Evolutionary conservation across 225 moss, liverwort and hornwort genomes (phyloP), one percentile per base, ranked within the genome.

Genomic region (Polytrichum commune): DNA sequence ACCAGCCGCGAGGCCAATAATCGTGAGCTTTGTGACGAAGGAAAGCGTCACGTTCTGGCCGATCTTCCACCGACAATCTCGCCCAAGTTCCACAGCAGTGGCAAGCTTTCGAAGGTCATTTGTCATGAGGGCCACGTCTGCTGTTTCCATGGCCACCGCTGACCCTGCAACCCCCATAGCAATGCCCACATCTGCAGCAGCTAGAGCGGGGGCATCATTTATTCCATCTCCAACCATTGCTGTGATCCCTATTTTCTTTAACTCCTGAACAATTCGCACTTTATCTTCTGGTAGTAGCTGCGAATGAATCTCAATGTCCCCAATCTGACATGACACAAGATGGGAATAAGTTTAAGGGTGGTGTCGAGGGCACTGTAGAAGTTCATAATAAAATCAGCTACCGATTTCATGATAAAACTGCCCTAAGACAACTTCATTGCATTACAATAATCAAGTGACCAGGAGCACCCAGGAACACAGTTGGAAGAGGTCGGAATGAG

Each of bases 211-310:
- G 22, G 78, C 78, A 23, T 89, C 83, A 53, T 86, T 89, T 57
- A 89, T 85, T 16, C 85, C 85, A 69, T 89, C 88, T 28, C 83
- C 88, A 46, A 89, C 82, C 85, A 89, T 89, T 1, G 85, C 79
- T 13, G 67, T 86, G 29, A 82, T 83, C 13, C 88, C 81, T 9
- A 1, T 58, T 18, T 65, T 80, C 20, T 81, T 89, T 1, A 85
- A 66, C 53, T 86, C 78, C 62, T 83, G 76, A 22, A 89, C 19
- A 63, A 89, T 67, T 35, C 69, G 73, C 10, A 89, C 83, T 64
- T 89, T 89, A 20, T 81, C 85, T 65, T 85, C 55, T 67, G 81
- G 85, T 19, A 89, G 81, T 55, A 89, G 62, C 65, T 89, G 80
- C 29, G 80, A 19, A 70, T 89, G 76, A 32, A 81, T 76, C 54